Base-by-base conservation (phyloP, 2,329 filamentous ascomycete species). In the Blastomyces emzantsi region DNA sequence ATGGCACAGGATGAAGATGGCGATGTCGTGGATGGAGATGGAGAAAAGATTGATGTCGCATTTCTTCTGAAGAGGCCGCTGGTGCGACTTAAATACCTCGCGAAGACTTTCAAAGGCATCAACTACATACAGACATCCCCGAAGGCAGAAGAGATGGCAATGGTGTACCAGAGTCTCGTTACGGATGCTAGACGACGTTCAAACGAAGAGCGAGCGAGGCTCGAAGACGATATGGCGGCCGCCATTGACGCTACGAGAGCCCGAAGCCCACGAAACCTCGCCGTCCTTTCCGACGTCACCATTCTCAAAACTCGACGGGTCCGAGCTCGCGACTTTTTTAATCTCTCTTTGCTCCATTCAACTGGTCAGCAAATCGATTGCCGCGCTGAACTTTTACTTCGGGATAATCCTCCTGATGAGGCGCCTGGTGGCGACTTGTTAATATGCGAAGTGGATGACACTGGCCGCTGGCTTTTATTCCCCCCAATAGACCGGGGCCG, bases 41-140 rank as follows among this genome's bases (percentile, higher is more conserved):
- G 93, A 15, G 91, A 97, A 74, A 86, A 91, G 61, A 92, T 97
- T 9, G 94, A 97, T 73, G 94, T 99, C 58, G 92, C 92, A 8
- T 95, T 94, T 75, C 81, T 99, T 56, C 81, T 99, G 61, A 97
- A 96, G 77, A 82, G 93, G 62, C 94, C 94, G 0, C 78, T 99
- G 52, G 87, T 96, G 28, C 85, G 94, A 57, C 80, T 97, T 65
- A 97, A 96, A 74, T 90, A 92, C 75, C 85, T 99, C 66, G 82
- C 87, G 54, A 96, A 92, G 74, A 88, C 90, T 47, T 85, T 96
- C 70, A 90, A 89, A 79, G 88, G 76, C 0, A 78, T 81, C 64
- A 77, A 76, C 63, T 72, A 74, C 61, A 67, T 78, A 17, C 69
- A 76, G 22, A 76, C 78, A 52, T 78, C 81, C 3, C 71, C 74